Evolutionary conservation across 306 rosid genomes (phyloP), one percentile per base, ranked within the genome.

Genomic region (Dryas alaskensis): DNA sequence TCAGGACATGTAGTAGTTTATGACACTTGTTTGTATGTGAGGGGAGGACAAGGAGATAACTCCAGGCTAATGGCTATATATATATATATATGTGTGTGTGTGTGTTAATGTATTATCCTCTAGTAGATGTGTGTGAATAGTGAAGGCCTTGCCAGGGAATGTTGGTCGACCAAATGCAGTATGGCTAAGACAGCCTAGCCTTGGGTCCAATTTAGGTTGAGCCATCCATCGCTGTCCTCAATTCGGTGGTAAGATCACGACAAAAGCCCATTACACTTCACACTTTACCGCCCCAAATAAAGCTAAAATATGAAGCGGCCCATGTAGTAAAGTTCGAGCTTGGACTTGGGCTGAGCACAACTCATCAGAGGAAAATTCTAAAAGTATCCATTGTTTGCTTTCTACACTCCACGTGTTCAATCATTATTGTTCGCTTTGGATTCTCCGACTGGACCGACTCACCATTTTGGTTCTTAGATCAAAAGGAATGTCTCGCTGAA

Each of bases 141-240:
- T 42, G 40, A 10, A 72, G 3, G 57, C 4, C 10, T 72, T 58
- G 46, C 42, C 5, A 19, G 55, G 75, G 55, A 43, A 57, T 31
- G 11, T 13, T 71, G 25, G 55, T 46, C 55, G 43, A 16, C 44
- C 54, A 43, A 53, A 70, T 22, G 75, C 75, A 22, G 9, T 25
- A 57, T 69, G 74, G 22, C 64, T 17, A 12, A 17, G 74, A 70
- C 14, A 43, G 25, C 45, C 42, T 70, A 14, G 6, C 12, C 43
- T 7, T 7, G 44, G 27, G 52, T 54, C 54, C 53, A 54, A 39
- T 39, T 47, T 54, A 17, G 11, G 43, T 40, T 40, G 17, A 48
- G 58, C 57, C 19, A 14, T 2, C 22, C 57, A 5, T 5, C 13
- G 22, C 19, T 52, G 57, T 27, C 31, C 2, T 27, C 31, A 17